Base-by-base conservation (phyloP, 78 protist species). In the Planoprotostelium fungivorum region DNA sequence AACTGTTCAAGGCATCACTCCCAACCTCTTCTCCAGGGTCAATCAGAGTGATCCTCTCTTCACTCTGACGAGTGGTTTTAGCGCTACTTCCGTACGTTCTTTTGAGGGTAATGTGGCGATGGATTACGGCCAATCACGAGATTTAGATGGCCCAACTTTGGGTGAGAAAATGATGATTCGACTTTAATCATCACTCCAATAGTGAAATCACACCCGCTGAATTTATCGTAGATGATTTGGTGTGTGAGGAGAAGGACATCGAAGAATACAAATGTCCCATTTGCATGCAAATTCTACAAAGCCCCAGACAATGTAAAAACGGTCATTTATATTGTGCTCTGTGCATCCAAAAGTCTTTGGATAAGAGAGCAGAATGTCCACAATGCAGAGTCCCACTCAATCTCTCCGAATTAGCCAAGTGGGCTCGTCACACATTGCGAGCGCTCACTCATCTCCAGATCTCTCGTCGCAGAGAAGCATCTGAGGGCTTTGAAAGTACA, bases 231-330 rank as follows among this genome's bases (percentile, higher is more conserved):
- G 94, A 91, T 29, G 37, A 37, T 31, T 83, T 91, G 29, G 73
- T 91, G 35, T 88, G 83, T 23, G 91, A 91, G 37, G 92, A 91
- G 89, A 91, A 91, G 16, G 36, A 63, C 9, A 35, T 85, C 10
- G 89, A 91, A 39, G 94, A 91, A 38, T 31, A 87, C 28, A 86
- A 84, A 34, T 91, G 94, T 88, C 92, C 88, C 9, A 91, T 91
- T 0, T 91, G 94, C 38, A 51, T 91, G 34, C 91, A 88, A 35
- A 83, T 91, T 35, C 23, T 91, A 83, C 31, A 38, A 0, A 84
- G 37, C 37, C 94, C 94, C 37, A 38, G 89, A 34, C 94, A 91
- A 39, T 91, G 94, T 39, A 38, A 25, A 84, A 84, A 88, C 38
- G 94, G 94, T 10, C 94, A 91, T 84, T 38, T 91, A 1, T 91